These are phyloP conservation scores for Neospermospora avenae DNA, from an alignment of 2,329 filamentous ascomycete genomes.

Conservation along the genomic window DNA sequence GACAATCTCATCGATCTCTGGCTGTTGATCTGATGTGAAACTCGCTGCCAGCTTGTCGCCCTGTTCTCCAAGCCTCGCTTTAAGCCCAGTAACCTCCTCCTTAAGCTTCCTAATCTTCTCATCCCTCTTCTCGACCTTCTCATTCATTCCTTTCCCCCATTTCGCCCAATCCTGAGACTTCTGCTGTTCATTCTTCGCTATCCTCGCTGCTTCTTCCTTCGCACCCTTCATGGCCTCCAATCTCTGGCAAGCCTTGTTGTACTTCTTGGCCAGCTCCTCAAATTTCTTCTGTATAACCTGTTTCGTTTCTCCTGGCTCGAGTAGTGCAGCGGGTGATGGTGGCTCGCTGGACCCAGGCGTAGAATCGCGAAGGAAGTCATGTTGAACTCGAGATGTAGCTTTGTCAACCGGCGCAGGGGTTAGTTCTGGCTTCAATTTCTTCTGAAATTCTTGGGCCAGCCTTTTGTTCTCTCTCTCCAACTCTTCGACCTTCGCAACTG, in stretches of 20 bases:
- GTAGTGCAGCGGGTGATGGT: constrained; percentile 9
- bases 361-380: neutral
- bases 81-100: constrained; percentile 16
- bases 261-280: constrained; percentile 18
- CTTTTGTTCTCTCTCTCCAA: constrained; percentile 30
- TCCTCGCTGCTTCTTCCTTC: constrained; percentile 13
- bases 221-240: constrained; percentile 15
- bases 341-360: constrained; percentile 10
- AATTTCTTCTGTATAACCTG: constrained; percentile 13
- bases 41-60: neutral
- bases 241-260: constrained; percentile 21
- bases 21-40: neutral
- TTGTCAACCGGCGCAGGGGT: neutral
- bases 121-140: constrained; percentile 15
- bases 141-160: constrained; percentile 8
- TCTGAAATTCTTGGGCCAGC: constrained; percentile 18
- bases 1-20: neutral
- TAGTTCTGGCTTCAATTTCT: constrained; percentile 8
- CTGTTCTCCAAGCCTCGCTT: neutral
- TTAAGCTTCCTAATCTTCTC: constrained; percentile 20
- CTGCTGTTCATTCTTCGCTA: constrained; percentile 16
- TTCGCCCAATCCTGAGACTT: constrained; percentile 16
- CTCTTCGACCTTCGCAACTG: constrained; percentile 12
- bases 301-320: constrained; percentile 6
- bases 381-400: neutral